phyloP scores from a whole-genome alignment of 2,329 filamentous ascomycete genomes.

The Coniochaeta sp. region DNA sequence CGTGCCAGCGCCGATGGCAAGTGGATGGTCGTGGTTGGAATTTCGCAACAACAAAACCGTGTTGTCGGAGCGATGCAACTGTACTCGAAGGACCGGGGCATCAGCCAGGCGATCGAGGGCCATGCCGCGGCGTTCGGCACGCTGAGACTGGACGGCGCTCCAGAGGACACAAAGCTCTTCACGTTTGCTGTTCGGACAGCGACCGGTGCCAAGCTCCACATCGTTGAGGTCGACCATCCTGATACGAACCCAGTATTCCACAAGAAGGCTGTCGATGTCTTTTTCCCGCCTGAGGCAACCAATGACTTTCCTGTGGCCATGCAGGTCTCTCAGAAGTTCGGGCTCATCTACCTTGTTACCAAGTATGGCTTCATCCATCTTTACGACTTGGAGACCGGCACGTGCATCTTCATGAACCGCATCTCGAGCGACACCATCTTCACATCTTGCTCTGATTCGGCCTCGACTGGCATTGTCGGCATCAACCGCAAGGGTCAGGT shows the following conservation, averaged over 20 bases:
- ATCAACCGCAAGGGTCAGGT: constrained; percentile 98
- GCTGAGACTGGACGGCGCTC: constrained; percentile 78
- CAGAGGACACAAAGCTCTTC: constrained; percentile 90
- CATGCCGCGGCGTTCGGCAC: constrained; percentile 94
- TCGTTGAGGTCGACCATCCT: constrained; percentile 94
- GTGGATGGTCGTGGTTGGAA: constrained; percentile 97
- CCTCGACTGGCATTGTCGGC: constrained; percentile 81
- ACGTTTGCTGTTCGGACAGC: constrained; percentile 90
- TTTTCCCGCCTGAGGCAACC: constrained; percentile 90
- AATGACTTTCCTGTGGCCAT: constrained; percentile 98
- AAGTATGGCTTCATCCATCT: constrained; percentile 99
- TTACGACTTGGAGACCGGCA: constrained; percentile 92
- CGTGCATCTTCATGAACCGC: constrained; percentile 98
- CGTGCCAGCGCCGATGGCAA: constrained; percentile 91
- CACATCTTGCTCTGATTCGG: constrained; percentile 77
- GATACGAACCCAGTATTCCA: constrained; percentile 81
- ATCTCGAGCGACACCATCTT: constrained; percentile 99
- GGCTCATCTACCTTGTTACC: constrained; percentile 92
- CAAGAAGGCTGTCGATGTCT: constrained; percentile 97
- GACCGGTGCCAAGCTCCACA: constrained; percentile 88
- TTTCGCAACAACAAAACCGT: constrained; percentile 85
- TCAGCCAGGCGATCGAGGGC: constrained; percentile 96
- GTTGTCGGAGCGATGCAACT: constrained; percentile 96
- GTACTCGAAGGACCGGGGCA: constrained; percentile 90
- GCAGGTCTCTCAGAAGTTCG: constrained; percentile 94